Conservation (phyloP, 2,329 filamentous ascomycete genomes). For the Ophiosphaerella narmari region DNA sequence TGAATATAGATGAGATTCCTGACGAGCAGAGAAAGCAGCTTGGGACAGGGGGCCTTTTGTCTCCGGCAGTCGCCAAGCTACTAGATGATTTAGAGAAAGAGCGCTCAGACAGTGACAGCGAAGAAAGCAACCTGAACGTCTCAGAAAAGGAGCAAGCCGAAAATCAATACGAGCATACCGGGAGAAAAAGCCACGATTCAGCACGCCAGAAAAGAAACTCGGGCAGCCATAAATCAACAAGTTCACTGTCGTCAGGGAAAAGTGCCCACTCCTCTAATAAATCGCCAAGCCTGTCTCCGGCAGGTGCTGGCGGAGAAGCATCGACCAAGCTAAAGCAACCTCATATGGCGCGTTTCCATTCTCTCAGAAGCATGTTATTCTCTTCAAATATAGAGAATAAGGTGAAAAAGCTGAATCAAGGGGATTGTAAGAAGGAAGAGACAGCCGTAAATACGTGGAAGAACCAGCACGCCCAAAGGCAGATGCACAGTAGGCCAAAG, state of each 20-base stretch:
- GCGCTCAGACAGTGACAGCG: slow-evolving; percentile 32
- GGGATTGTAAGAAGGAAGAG: slow-evolving; percentile 23
- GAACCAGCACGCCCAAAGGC: slow-evolving; percentile 32
- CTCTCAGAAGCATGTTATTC: slow-evolving; percentile 41
- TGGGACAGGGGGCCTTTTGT: slow-evolving; percentile 27
- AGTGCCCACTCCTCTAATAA: slow-evolving; percentile 15
- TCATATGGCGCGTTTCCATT: slow-evolving; percentile 41
- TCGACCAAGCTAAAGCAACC: slow-evolving; percentile 22
- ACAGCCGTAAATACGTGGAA: slow-evolving; percentile 31
- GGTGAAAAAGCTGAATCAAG: slow-evolving; percentile 24
- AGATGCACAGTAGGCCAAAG: slow-evolving; percentile 30
- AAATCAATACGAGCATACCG: slow-evolving; percentile 7
- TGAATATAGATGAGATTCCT: slow-evolving; percentile 13
- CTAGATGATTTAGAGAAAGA: slow-evolving; percentile 33
- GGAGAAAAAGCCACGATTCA: slow-evolving; percentile 8
- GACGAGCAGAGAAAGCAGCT: slow-evolving; percentile 22
- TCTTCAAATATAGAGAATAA: slow-evolving; percentile 35
- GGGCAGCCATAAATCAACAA: slow-evolving; percentile 3
- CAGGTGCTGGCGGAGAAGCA: slow-evolving; percentile 8
- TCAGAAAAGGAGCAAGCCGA: slow-evolving; percentile 19
- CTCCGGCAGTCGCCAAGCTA: slow-evolving; percentile 36
- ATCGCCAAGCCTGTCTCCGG: slow-evolving; percentile 10
- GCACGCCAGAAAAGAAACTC: slow-evolving; percentile 11
- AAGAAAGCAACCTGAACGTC: slow-evolving; percentile 14
- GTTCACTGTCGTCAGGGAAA: slow-evolving; percentile 18